Evolutionary conservation across 768 basidiomycete genomes (phyloP).

Genomic region (Mrakia gelida): DNA sequence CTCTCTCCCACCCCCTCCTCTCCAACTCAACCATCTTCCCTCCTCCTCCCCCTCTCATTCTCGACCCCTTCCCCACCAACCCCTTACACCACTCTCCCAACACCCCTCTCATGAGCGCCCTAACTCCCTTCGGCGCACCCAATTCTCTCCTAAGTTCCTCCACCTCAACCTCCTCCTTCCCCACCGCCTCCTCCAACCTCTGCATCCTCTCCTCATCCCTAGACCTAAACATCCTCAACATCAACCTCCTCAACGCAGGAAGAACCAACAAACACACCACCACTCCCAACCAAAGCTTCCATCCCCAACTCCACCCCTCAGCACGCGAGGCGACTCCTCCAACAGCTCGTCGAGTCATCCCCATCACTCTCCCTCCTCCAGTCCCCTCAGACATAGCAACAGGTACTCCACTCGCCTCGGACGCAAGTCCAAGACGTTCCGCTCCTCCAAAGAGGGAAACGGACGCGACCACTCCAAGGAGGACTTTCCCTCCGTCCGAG

Average conservation of each 20-base stretch:
- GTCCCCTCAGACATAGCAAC: neutral
- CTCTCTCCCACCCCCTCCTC: neutral
- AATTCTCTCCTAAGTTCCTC: constrained; percentile 56
- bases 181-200: constrained; percentile 68
- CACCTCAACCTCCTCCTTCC: constrained; percentile 59
- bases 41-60: neutral
- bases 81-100: neutral
- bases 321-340: neutral
- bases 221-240: neutral
- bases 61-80: neutral
- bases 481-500: constrained; percentile 6
- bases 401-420: neutral
- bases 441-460: constrained; percentile 1
- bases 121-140: constrained; percentile 47
- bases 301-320: constrained; percentile 1
- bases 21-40: neutral
- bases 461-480: constrained; percentile 3
- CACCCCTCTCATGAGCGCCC: neutral
- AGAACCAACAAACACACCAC: neutral
- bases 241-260: neutral
- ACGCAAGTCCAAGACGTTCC: neutral
- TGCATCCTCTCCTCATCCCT: constrained; percentile 53
- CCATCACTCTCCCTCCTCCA: neutral
- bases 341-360: neutral
- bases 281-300: neutral